Evolutionary conservation across 2,329 filamentous ascomycete genomes (phyloP).

Genomic region (Alternaria sp.): DNA sequence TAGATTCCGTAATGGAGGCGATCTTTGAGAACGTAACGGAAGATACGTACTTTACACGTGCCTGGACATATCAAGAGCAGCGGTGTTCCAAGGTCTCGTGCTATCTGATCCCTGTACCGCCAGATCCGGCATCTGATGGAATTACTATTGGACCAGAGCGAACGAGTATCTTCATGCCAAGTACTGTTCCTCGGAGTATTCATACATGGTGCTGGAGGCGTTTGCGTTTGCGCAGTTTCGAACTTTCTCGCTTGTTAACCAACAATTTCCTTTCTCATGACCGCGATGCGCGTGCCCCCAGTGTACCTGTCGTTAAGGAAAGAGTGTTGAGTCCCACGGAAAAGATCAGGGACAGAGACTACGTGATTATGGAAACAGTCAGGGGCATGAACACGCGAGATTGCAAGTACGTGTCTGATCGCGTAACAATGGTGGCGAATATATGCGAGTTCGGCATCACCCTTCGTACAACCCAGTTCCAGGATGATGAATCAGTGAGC

Average conservation of each 20-base stretch:
- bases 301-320: neutral
- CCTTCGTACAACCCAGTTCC: neutral
- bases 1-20: too few relatives aligned
- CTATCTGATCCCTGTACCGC: neutral
- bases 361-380: neutral
- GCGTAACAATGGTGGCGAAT: neutral
- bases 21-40: neutral
- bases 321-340: neutral
- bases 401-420: neutral
- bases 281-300: neutral
- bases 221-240: neutral
- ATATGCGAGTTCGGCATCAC: neutral
- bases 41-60: neutral
- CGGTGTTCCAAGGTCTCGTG: neutral
- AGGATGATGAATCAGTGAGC: neutral
- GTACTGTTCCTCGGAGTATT: neutral
- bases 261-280: neutral
- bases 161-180: neutral
- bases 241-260: neutral
- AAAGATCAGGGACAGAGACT: neutral
- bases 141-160: neutral
- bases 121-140: neutral
- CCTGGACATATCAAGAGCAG: neutral
- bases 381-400: neutral
- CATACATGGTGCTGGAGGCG: neutral